Base-by-base conservation (phyloP, 1,139 yeast species). In the Zygoascus hellenicus region DNA sequence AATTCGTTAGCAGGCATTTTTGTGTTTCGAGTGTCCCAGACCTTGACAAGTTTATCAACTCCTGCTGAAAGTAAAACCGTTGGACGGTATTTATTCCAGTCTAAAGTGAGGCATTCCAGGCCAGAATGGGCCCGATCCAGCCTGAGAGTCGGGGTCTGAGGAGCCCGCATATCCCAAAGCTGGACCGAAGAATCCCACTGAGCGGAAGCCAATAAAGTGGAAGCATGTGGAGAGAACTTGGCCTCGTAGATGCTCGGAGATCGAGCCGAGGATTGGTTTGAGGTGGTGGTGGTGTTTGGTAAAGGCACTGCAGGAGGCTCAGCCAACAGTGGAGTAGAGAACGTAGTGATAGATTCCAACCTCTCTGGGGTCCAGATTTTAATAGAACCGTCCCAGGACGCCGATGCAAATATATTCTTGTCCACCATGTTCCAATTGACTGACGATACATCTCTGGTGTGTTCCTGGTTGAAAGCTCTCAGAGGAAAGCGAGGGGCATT, bases 331-430 rank as follows among this genome's bases (percentile, higher is more conserved):
- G 51, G 54, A 11, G 54, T 53, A 38, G 48, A 58, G 47, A 88
- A 67, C 0, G 95, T 87, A 50, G 77, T 45, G 47, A 88, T 51
- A 14, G 94, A 81, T 34, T 72, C 67, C 11, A 71, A 70, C 46
- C 92, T 70, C 30, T 68, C 67, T 0, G 95, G 92, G 0, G 81
- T 67, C 83, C 83, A 78, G 7, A 92, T 61, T 65, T 87, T 88
- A 43, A 90, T 77, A 1, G 83, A 72, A 0, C 97, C 96, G 64
- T 92, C 97, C 97, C 97, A 92, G 17, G 95, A 84, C 26, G 90
- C 76, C 16, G 92, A 76, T 36, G 83, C 80, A 64, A 90, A 86
- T 28, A 72, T 71, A 1, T 75, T 60, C 64, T 89, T 90, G 55
- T 85, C 90, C 2, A 84, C 82, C 58, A 85, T 65, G 64, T 87